Evolutionary conservation across 257 asterid genomes (phyloP).

Genomic region (Nyctanthes arbortristis): DNA sequence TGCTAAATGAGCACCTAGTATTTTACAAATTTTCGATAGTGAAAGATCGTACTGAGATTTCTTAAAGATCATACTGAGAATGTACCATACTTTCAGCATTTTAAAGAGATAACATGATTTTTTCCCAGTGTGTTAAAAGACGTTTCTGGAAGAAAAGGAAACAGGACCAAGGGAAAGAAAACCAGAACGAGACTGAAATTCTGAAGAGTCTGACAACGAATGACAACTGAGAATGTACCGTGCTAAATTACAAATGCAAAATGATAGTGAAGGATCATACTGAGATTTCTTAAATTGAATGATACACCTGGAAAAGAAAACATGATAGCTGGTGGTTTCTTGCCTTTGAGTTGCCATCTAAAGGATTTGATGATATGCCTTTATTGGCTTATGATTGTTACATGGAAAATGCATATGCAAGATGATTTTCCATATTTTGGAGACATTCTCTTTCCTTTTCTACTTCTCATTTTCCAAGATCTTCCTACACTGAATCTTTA

Average conservation of each 20-base stretch:
- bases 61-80: too few relatives aligned
- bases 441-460: neutral
- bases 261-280: neutral
- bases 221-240: neutral
- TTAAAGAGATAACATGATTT: neutral
- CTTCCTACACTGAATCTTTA: neutral
- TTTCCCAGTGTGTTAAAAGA: neutral
- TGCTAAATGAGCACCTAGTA: too few relatives aligned
- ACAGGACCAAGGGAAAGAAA: neutral
- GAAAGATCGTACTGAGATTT: too few relatives aligned
- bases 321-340: neutral
- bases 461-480: neutral
- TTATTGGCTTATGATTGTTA: neutral
- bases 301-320: neutral
- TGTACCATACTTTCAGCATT: too few relatives aligned
- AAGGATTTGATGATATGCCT: neutral
- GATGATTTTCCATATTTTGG: neutral
- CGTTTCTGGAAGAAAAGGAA: neutral
- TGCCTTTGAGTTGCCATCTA: neutral
- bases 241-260: neutral
- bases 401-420: neutral
- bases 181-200: neutral
- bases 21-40: too few relatives aligned
- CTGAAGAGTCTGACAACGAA: neutral
- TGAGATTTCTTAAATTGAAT: neutral